Percentiles rank a stretch among this genome's conserved stretches.
phyloP scores from a whole-genome alignment of 306 rosid genomes.

The Quercus agrifolia region DNA sequence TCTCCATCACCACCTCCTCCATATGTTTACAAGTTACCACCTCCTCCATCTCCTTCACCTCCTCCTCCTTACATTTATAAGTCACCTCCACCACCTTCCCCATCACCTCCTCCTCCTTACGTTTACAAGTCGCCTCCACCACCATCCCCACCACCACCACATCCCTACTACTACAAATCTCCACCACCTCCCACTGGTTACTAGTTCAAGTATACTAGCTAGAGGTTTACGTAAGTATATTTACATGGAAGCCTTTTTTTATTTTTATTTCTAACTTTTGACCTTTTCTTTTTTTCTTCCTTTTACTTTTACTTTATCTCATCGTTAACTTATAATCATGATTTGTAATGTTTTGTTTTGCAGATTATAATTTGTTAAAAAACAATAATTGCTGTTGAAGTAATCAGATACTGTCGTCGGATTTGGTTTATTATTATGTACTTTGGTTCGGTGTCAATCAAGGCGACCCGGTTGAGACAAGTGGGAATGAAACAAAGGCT shows the following conservation, averaged over 20 bases:
- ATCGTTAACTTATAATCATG: background rate
- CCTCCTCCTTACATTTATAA: background rate
- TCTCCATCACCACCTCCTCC: background rate
- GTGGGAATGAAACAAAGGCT: background rate
- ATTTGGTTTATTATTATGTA: background rate
- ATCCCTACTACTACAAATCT: background rate
- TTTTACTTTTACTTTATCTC: background rate
- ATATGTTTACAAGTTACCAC: background rate
- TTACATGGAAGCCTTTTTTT: background rate
- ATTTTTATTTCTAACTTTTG: background rate
- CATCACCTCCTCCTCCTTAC: background rate
- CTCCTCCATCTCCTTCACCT: background rate
- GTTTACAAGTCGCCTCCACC: background rate
- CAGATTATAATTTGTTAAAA: constrained; percentile 1
- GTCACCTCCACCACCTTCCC: background rate
- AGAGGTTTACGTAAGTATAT: constrained; percentile 7
- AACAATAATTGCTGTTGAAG: constrained; percentile 12
- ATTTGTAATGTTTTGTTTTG: background rate
- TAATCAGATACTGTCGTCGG: background rate
- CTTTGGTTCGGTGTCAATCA: background rate
- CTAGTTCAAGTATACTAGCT: background rate
- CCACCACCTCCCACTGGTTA: background rate
- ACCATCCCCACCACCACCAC: background rate
- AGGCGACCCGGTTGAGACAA: background rate
- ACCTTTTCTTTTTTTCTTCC: background rate